Evolutionary conservation across 2,329 filamentous ascomycete species (phyloP), one percentile per base, ranked within the genome.

Genomic region (Aphanoascus verrucosus): DNA sequence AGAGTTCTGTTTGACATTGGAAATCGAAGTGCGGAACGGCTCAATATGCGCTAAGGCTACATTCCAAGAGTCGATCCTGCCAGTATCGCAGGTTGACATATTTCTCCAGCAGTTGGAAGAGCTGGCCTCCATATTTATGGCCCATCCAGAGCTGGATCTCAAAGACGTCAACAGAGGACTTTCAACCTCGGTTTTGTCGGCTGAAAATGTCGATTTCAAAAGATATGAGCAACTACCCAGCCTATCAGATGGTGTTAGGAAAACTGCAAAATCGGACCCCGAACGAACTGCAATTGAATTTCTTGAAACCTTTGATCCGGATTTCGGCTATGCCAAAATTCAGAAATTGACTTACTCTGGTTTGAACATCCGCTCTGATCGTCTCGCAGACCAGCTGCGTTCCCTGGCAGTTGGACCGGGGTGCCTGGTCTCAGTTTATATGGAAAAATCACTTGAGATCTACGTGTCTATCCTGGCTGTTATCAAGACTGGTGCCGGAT

Each of bases 401-500:
- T 60, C 70, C 2, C 63, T 69, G 1, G 76, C 77, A 0, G 70
- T 77, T 0, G 57, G 66, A 1, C 67, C 74, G 1, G 78, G 82
- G 6, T 74, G 80, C 14, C 69, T 87, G 8, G 73, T 94, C n/a
- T 83, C 82, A 34, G 78, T 94, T 43, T 74, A 84, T 44, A 83
- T 94, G 78, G 80, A 90, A 19, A 94, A 93, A 64, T 90, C 84
- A 0, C 66, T 81, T 1, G 67, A 81, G 23, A 70, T 94, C 0
- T 94, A 94, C 62, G 74, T 83, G 28, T 77, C 82, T 0, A 86
- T 94, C 23, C 72, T 95, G 31, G 88, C 81, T 1, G 77, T 84
- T 19, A 67, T 88, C 32, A 94, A 94, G 62, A 72, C 81, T 4
- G 87, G 88, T 7, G 83, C 82, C 61, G 87, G 83, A 6, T 93